Evolutionary conservation across 805 yeast genomes (phyloP).

Genomic region (Schwanniomyces sp.): DNA sequence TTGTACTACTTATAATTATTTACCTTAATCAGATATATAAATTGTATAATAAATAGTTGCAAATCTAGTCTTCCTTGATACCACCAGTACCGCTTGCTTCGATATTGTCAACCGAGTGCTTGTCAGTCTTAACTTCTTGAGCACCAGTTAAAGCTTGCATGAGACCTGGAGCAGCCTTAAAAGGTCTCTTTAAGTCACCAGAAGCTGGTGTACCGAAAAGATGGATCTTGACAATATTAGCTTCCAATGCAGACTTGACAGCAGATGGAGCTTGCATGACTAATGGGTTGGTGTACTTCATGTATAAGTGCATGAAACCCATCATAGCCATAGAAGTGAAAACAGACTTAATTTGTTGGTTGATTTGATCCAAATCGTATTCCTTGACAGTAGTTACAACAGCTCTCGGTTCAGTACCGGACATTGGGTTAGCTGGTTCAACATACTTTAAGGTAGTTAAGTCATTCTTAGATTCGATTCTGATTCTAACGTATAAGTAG

Average conservation of each 20-base stretch:
- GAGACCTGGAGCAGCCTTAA: constrained; percentile 69
- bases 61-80: constrained; percentile 72
- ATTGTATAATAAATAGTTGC: neutral
- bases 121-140: constrained; percentile 71
- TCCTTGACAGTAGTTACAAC: constrained; percentile 92
- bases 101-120: constrained; percentile 80
- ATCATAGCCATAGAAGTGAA: constrained; percentile 93
- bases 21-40: neutral
- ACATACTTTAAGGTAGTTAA: constrained; percentile 89
- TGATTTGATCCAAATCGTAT: constrained; percentile 87
- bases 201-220: constrained; percentile 76
- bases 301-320: constrained; percentile 96
- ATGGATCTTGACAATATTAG: constrained; percentile 89
- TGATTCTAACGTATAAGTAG: constrained; percentile 61
- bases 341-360: constrained; percentile 75
- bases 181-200: constrained; percentile 96
- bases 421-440: constrained; percentile 77
- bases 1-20: neutral
- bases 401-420: constrained; percentile 70
- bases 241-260: constrained; percentile 84
- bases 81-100: constrained; percentile 88
- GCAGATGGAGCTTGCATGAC: constrained; percentile 93
- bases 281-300: constrained; percentile 96
- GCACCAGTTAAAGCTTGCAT: constrained; percentile 64
- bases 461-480: constrained; percentile 76